phyloP scores from a whole-genome alignment of 2,329 filamentous ascomycete genomes.

The Hortaea sp. region DNA sequence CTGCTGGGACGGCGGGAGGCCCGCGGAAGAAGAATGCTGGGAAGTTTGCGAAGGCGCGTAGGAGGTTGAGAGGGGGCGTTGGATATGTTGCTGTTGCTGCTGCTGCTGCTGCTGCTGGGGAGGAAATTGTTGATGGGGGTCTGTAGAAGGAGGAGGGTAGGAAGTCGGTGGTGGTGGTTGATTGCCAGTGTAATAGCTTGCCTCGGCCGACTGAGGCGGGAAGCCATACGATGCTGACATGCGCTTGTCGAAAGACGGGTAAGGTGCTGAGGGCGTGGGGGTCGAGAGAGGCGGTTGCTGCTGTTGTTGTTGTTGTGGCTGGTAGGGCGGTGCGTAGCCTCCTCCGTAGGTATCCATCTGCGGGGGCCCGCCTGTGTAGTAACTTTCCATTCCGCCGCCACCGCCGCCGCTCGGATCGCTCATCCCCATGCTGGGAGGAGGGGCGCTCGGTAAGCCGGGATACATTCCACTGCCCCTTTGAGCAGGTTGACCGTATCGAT shows the following conservation, averaged over 20 bases:
- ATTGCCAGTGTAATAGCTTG: constrained; percentile 18
- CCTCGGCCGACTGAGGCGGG: constrained; percentile 20
- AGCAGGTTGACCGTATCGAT: constrained; percentile 24
- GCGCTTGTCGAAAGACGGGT: constrained; percentile 23
- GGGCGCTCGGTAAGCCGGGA: constrained; percentile 54
- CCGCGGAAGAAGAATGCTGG: not conserved
- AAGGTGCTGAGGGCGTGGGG: constrained; percentile 18
- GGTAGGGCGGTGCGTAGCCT: constrained; percentile 14
- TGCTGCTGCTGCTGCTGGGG: not conserved
- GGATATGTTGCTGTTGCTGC: not conserved
- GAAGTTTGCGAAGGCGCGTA: not conserved
- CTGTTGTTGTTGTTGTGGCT: constrained; percentile 18
- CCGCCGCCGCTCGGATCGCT: constrained; percentile 26
- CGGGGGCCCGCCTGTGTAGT: constrained; percentile 61
- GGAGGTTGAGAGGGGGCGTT: not conserved
- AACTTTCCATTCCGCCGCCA: constrained; percentile 59
- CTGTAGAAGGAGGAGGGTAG: constrained; percentile 15
- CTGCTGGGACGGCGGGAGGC: not conserved
- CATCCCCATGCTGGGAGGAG: constrained; percentile 18
- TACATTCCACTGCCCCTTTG: constrained; percentile 39
- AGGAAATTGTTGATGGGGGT: not conserved
- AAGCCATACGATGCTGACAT: constrained; percentile 12
- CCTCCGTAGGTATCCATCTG: constrained; percentile 36
- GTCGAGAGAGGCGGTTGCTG: constrained; percentile 10
- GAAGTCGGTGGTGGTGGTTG: constrained; percentile 21